A percentile compares a stretch with the other conserved stretches of the same genome.
phyloP scores from a whole-genome alignment of 805 yeast genomes.

The Metschnikowia bowlesiae region DNA sequence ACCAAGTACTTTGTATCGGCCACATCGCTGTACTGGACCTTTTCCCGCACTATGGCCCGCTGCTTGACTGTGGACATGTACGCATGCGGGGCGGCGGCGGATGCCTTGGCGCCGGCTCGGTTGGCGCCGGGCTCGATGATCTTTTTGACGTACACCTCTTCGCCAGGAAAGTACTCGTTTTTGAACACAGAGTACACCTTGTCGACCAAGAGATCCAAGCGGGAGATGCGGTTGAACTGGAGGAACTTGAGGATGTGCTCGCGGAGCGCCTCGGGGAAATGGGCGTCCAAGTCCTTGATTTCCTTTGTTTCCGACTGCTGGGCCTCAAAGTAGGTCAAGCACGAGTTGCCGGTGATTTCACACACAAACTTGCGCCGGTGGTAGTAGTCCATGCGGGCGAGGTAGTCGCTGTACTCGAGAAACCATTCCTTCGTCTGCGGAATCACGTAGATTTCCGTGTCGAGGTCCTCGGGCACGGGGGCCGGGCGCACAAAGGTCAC shows the following conservation, averaged over 20 bases:
- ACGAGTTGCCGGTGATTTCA: constrained; percentile 92
- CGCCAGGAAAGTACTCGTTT: constrained; percentile 88
- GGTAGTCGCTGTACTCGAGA: constrained; percentile 66
- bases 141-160: constrained; percentile 58
- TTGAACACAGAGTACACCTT: constrained; percentile 74
- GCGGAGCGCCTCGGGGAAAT: constrained; percentile 86
- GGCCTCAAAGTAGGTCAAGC: constrained; percentile 89
- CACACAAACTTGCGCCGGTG: constrained; percentile 79
- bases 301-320: constrained; percentile 60
- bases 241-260: constrained; percentile 86
- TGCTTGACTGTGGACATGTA: constrained; percentile 26
- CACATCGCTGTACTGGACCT: constrained; percentile 66
- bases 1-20: constrained; percentile 62
- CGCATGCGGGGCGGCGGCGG: constrained; percentile 5
- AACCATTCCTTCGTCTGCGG: constrained; percentile 91
- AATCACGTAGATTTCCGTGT: constrained; percentile 72
- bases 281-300: constrained; percentile 61
- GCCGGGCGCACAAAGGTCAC: constrained; percentile 58
- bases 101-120: neutral
- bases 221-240: constrained; percentile 74
- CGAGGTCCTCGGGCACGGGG: constrained; percentile 49
- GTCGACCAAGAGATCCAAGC: constrained; percentile 86
- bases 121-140: constrained; percentile 5
- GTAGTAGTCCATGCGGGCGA: constrained; percentile 68
- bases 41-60: constrained; percentile 72